phyloP scores from a whole-genome alignment of 179 eudicot species.

The Amaranthus tricolor region DNA sequence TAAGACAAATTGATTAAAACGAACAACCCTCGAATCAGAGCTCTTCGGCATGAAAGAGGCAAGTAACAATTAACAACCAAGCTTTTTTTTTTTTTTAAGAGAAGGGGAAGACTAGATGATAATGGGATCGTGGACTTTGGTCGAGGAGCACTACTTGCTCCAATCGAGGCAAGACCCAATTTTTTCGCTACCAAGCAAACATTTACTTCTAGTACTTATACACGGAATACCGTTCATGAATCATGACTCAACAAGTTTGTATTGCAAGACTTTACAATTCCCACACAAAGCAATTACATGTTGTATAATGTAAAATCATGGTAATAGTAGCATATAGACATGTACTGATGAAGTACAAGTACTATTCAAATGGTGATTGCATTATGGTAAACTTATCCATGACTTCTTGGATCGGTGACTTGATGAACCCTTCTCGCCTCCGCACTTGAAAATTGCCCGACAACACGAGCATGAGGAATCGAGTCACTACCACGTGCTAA shows the following conservation, averaged over 20 bases:
- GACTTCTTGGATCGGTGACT: conserved; percentile 91
- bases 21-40: neutral
- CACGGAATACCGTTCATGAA: neutral
- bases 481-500: conserved; percentile 70
- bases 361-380: neutral
- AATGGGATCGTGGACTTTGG: too few relatives aligned
- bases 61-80: neutral
- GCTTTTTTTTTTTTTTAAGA: too few relatives aligned
- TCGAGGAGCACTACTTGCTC: too few relatives aligned
- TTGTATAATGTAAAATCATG: neutral
- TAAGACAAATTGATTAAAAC: too few relatives aligned
- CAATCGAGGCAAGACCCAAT: too few relatives aligned
- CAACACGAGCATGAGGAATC: conserved; percentile 84
- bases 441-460: conserved; percentile 74
- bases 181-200: too few relatives aligned
- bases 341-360: neutral
- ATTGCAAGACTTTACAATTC: neutral
- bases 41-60: neutral
- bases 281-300: neutral
- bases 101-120: too few relatives aligned
- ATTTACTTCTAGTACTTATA: neutral
- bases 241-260: neutral
- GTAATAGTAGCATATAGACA: neutral
- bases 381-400: conserved; percentile 45
- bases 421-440: conserved; percentile 71